Evolutionary conservation across 2,329 filamentous ascomycete genomes (phyloP), one percentile per base, ranked within the genome.

Genomic region (Penicillium sp.): DNA sequence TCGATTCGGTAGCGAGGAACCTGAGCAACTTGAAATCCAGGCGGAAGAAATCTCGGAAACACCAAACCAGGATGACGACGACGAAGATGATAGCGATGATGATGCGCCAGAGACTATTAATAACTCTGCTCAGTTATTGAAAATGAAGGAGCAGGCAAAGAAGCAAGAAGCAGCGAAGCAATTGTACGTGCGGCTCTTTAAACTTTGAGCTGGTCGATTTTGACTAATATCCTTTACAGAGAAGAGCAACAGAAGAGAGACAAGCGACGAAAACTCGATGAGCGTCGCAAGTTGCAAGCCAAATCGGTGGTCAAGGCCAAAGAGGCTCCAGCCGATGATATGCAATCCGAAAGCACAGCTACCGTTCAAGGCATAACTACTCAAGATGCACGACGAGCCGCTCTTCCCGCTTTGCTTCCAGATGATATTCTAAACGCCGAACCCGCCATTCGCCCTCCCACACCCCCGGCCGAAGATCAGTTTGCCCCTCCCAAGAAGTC

Each of bases 341-440:
- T 71, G 14, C 58, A 67, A 34, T 76, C 74, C 16, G 74, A 76
- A 57, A 76, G 74, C 57, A 74, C 74, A 8, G 68, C 64, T 44
- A 76, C 74, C 4, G 61, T 76, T 8, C 73, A 73, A 57, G 73
- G 70, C 34, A 72, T 68, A 19, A 68, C 59, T 27, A 70, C 67
- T 30, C 69, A 73, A 55, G 70, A 74, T 48, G 53, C 69, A 58
- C 64, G 70, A 63, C 67, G 67, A 58, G 68, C 61, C 10, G 64
- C 67, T n/a, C 72, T 82, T 11, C 80, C 80, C 6, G 74, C 73
- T 36, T 72, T 82, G 19, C 76, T 83, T 32, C 80, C 80, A 5
- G 75, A 77, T 47, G 78, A 79, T 23, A 76, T 83, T 39, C 67
- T 83, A 45, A 77, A 77, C 47, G 73, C 75, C 13, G 74, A 76